Evolutionary conservation across 352 stramenopile species (phyloP), one percentile per base, ranked within the genome.

Genomic region (Phytophthora capsici): DNA sequence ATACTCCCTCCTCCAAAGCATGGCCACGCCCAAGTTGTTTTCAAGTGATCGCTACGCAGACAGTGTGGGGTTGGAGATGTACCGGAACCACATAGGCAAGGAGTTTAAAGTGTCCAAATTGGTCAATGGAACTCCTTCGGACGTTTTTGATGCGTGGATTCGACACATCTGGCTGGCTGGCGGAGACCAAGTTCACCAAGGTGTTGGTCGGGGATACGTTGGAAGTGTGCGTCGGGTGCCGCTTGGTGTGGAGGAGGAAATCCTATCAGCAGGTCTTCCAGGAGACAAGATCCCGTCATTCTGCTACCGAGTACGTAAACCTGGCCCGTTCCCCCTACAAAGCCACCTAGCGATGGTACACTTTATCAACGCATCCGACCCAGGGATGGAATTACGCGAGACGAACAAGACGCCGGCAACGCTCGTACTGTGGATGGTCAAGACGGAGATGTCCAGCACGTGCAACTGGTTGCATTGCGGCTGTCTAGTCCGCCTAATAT

Each of bases 71-170:
- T 70, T 75, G 38, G 77, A 81, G 44, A 60, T 60, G 14, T 91
- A 88, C 59, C 47, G 62, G 10, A 56, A 67, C 17, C 55, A 85
- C 48, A 60, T 81, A 43, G 80, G 78, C 0, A 69, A 86, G 28
- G 82, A 91, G 55, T 56, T 79, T 20, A 54, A 75, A n/a, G 62
- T 82, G 12, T 84, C 72, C 2, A 41, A 75, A 45, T 43, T 89
- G 10, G 75, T 91, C 16, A 26, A 47, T 10, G 68, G 62, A 6
- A 52, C 67, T 2, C 46, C 67, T 3, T 53, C 34, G 2, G 67
- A 82, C 1, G 75, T 78, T 17, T 86, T 89, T 13, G 75, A 88
- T 34, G 66, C 56, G 25, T 91, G 82, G 80, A 56, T 90, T 44
- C 45, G 63, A n/a, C 28, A 77, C 22, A 75, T 80, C 14, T 91